Percentiles rank a stretch among this genome's conserved stretches.
Evolutionary conservation across 768 basidiomycete genomes (phyloP).

Genomic region (Basidioascus undulatus): DNA sequence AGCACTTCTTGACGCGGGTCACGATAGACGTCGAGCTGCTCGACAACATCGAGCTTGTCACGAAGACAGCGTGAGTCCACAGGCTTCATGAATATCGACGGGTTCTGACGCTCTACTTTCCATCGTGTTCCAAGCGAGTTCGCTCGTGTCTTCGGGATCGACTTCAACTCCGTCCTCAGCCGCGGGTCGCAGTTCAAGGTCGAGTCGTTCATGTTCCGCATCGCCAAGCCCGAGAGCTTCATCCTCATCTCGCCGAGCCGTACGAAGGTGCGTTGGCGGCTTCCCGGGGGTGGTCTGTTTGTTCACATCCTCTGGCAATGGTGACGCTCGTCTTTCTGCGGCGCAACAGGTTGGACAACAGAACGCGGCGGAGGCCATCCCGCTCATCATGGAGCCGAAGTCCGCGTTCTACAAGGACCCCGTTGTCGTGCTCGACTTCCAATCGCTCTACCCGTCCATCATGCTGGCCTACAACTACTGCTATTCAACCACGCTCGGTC

Average conservation of each 20-base stretch:
- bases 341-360: conserved; percentile 72
- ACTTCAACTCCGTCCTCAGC: conserved; percentile 83
- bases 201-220: conserved; percentile 93
- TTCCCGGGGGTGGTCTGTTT: background rate
- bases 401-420: conserved; percentile 86
- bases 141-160: conserved; percentile 87
- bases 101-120: background rate
- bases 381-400: conserved; percentile 79
- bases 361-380: conserved; percentile 80
- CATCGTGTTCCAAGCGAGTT: conserved; percentile 46
- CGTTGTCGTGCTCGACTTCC: conserved; percentile 81
- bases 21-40: conserved; percentile 52
- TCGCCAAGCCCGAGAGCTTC: conserved; percentile 85
- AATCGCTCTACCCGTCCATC: conserved; percentile 82
- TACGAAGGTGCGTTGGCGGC: conserved; percentile 33
- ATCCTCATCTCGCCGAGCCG: conserved; percentile 74
- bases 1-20: conserved; percentile 40
- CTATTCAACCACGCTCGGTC: conserved; percentile 86
- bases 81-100: background rate
- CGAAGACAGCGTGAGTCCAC: conserved; percentile 57
- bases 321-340: background rate
- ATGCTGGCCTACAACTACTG: conserved; percentile 99
- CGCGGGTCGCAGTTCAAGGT: conserved; percentile 97
- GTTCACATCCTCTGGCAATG: background rate
- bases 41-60: conserved; percentile 53